These are phyloP conservation scores for Penicillium sp. DNA, from an alignment of 2,329 filamentous ascomycete genomes.

Conservation along the genomic window DNA sequence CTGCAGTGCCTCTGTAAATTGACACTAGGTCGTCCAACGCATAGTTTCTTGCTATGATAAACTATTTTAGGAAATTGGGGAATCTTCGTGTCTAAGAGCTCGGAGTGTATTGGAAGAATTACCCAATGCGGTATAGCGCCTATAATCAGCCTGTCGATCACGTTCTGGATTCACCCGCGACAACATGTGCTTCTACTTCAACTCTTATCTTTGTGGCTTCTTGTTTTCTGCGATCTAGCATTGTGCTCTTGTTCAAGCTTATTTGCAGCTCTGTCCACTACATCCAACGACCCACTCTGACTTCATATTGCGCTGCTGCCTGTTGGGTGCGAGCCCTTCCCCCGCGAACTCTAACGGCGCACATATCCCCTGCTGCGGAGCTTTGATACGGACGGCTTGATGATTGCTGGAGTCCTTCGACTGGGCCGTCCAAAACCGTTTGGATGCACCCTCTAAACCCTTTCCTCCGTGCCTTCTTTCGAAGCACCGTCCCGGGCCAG, in stretches of 20 bases:
- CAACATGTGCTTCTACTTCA: constrained; percentile 7
- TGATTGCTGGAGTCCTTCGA: constrained; percentile 33
- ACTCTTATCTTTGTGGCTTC: constrained; percentile 5
- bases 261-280: neutral
- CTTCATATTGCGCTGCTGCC: constrained; percentile 15
- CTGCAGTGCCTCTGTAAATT: neutral
- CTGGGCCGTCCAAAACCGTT: constrained; percentile 44
- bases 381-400: constrained; percentile 35
- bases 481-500: constrained; percentile 86
- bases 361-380: constrained; percentile 18
- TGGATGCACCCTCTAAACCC: constrained; percentile 99
- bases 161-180: constrained; percentile 24
- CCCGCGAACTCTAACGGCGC: constrained; percentile 30
- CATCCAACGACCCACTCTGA: neutral
- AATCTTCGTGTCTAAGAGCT: neutral
- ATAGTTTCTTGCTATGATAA: neutral
- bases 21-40: neutral
- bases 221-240: constrained; percentile 9
- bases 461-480: constrained; percentile 97
- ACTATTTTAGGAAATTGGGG: too few relatives aligned
- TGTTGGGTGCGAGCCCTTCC: constrained; percentile 33
- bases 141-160: constrained; percentile 29
- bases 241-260: constrained; percentile 4
- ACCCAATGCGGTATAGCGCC: constrained; percentile 32
- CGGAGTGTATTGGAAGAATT: constrained; percentile 2